Conservation (phyloP, 1,284 basidiomycete species). For the Cryptococcus amylolentus region DNA sequence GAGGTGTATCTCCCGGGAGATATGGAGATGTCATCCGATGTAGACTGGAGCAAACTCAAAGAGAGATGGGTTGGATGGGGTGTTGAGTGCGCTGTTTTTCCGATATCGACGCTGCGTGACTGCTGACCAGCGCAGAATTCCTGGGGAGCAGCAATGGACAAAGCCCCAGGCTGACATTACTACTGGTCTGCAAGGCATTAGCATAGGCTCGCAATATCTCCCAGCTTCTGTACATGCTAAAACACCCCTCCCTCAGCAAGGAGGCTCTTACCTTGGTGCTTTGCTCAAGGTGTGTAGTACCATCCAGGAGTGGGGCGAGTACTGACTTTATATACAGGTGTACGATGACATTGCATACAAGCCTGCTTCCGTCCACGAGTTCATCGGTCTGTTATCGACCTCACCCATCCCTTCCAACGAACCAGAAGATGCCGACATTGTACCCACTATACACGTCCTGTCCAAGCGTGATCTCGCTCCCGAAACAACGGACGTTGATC, state of each 20-base stretch:
- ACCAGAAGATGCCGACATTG: conserved; percentile 27
- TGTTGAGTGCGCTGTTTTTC: conserved; percentile 38
- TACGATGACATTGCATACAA: conserved; percentile 43
- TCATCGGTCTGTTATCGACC: conserved; percentile 40
- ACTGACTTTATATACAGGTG: conserved; percentile 17
- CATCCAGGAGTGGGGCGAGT: neutral
- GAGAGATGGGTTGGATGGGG: conserved; percentile 50
- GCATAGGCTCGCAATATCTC: conserved; percentile 1
- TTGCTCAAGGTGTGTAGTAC: conserved; percentile 38
- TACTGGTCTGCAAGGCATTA: conserved; percentile 1
- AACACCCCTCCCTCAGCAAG: conserved; percentile 27
- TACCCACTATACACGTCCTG: conserved; percentile 45
- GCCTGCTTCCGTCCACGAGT: conserved; percentile 38
- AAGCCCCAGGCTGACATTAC: conserved; percentile 6
- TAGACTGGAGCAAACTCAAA: conserved; percentile 38
- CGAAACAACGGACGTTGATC: neutral
- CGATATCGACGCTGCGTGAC: neutral
- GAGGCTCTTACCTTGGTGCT: conserved; percentile 35
- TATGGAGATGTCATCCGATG: conserved; percentile 1
- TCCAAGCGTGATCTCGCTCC: neutral
- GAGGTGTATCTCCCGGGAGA: conserved; percentile 45
- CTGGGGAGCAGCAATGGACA: conserved; percentile 39
- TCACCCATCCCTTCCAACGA: conserved; percentile 36
- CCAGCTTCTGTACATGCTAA: conserved; percentile 31
- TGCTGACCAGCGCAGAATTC: conserved; percentile 26